A percentile compares a stretch with the other conserved stretches of the same genome.
These are phyloP conservation scores for Prunus mume DNA, from an alignment of 306 rosid species.

Conservation along the genomic window DNA sequence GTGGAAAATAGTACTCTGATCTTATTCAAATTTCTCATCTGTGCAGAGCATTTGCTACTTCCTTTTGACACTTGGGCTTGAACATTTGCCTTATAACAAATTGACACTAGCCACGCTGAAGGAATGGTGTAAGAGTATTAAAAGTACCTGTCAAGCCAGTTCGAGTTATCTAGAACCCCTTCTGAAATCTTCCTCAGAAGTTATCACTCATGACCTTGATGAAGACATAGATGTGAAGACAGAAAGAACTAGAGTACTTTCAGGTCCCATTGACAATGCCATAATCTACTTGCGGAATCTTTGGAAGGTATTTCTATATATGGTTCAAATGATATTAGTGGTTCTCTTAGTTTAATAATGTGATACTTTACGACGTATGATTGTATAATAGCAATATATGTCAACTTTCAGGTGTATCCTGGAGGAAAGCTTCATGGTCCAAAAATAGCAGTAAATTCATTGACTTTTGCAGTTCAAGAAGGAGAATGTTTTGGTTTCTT, in stretches of 20 bases:
- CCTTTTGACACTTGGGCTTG: slow-evolving; percentile 74
- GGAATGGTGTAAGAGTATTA: slow-evolving; percentile 52
- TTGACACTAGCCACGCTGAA: slow-evolving; percentile 43
- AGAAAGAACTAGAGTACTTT: slow-evolving; percentile 84
- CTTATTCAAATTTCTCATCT: slow-evolving; percentile 31
- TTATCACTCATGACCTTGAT: slow-evolving; percentile 41
- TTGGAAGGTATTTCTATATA: slow-evolving; percentile 60
- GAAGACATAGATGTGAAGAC: slow-evolving; percentile 85
- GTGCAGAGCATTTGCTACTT: slow-evolving; percentile 73
- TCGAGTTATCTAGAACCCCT: slow-evolving; percentile 62
- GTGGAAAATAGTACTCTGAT: slow-evolving; percentile 11
- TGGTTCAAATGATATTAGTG: slow-evolving; percentile 22
- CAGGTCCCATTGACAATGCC: slow-evolving; percentile 79
- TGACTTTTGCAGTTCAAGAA: slow-evolving; percentile 89
- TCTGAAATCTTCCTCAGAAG: slow-evolving; percentile 49
- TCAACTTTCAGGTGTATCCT: slow-evolving; percentile 63
- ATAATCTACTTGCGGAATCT: slow-evolving; percentile 81
- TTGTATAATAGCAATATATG: slow-evolving; percentile 5
- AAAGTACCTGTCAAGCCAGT: slow-evolving; percentile 30
- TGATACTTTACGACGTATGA: background rate
- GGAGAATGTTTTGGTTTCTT: slow-evolving; percentile 97
- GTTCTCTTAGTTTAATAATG: slow-evolving; percentile 12
- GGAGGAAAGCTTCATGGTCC: slow-evolving; percentile 51
- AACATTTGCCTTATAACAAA: slow-evolving; percentile 62
- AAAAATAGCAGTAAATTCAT: slow-evolving; percentile 85